Base-by-base conservation (phyloP, 495 filamentous ascomycete genomes). In the Daldinia caldariorum region DNA sequence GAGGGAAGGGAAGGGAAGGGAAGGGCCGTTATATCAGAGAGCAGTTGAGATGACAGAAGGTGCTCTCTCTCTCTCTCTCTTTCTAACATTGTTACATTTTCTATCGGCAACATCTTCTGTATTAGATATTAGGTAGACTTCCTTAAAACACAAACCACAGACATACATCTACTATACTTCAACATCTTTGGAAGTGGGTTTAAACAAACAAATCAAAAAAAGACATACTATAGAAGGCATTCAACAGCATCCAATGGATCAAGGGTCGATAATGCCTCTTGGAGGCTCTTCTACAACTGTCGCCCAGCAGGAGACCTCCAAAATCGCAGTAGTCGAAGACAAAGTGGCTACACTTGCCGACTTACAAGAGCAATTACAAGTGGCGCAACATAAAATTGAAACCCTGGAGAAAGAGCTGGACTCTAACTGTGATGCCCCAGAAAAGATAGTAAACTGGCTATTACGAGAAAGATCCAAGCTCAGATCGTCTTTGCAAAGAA, bases 341-440 rank as follows among this genome's bases (percentile, higher is more conserved):
- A 47, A 4, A 26, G 31, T 9, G 0, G 18, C 14, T 0, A 14
- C 16, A 31, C 26, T 41, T 20, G 20, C 31, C 10, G 45, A 53
- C 10, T 38, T 60, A 4, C n/a, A 63, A 0, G 32, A 60, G 12
- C 58, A 63, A n/a, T 53, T 71, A 12, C 6, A 35, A 0, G 20
- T 18, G 9, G 34, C 51, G n/a, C 62, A 37, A n/a, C 9, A 54
- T 3, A 6, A 65, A 6, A 63, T 62, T 26, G 3, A 65, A 6
- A 63, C 58, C 16, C 39, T 32, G 6, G n/a, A 39, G 0, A 22
- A 63, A 2, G 61, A 71, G 13, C 6, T 61, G 9, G 6, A 55
- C 3, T 60, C 56, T 1, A 64, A 41, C 12, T 63, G 20, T 7
- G 2, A 41, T 0, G 34, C 37, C 4, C 61, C 67, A 9, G 61